Base-by-base conservation (phyloP, 1,284 basidiomycete species). In the Takashimella koratensis region DNA sequence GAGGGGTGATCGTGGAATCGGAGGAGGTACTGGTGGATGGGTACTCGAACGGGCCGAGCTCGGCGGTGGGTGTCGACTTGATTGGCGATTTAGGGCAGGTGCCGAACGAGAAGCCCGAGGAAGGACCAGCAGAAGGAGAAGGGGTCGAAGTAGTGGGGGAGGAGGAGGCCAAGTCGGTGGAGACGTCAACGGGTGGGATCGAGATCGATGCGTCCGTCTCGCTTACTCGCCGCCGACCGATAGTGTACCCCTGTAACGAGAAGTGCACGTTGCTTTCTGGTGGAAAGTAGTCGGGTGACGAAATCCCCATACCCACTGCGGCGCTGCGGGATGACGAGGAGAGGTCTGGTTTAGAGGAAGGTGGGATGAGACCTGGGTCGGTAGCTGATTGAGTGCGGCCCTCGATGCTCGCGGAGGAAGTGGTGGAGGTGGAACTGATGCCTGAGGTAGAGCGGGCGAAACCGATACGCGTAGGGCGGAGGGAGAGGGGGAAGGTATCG, bases 41-140 rank as follows among this genome's bases (percentile, higher is more conserved):
- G 51, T 69, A 69, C 53, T 69, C 67, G 57, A 69, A 69, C 11
- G 59, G 59, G 10, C 67, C 67, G 43, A 66, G 58, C 46, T 69
- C 67, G 2, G 62, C 60, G 1, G 63, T 62, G 5, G 67, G 67
- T 5, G 67, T 69, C 23, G 64, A 57, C 2, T 57, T 30, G 23
- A 63, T 55, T 1, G 58, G 50, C 8, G 13, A 12, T 2, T 54
- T 52, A 1, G 62, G 54, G 21, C 59, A 63, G n/a, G 57, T 47
- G 19, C 62, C 62, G 36, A 61, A 63, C 3, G 53, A 43, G 48
- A 61, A 63, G 1, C 49, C 59, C 16, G 49, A 55, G 6, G 24
- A 25, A 16, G 57, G 60, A 13, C 56, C 40, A 6, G 46, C 41
- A n/a, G n/a, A n/a, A 22, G 51, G 30, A 16, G 8, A 39, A 19